Percentiles rank a stretch among this genome's conserved stretches.
These are phyloP conservation scores for Fusarium nanum DNA, from an alignment of 2,329 filamentous ascomycete genomes.

Conservation along the genomic window DNA sequence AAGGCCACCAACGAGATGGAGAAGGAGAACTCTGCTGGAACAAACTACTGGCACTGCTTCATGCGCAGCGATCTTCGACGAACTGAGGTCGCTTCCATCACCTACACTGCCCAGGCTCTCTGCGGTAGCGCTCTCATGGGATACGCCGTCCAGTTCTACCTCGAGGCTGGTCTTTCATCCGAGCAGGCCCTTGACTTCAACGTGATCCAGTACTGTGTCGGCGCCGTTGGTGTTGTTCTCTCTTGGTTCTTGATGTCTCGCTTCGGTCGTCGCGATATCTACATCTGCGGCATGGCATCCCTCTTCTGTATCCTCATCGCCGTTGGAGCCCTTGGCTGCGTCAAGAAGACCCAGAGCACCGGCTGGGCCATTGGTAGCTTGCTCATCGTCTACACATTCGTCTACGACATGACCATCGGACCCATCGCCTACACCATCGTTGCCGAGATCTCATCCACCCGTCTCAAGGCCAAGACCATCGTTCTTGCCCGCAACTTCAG, in stretches of 20 bases:
- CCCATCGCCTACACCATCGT: conserved; percentile 86
- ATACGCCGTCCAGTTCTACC: conserved; percentile 19
- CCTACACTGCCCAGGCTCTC: conserved; percentile 14
- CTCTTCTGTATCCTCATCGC: conserved; percentile 12
- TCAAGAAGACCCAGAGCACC: conserved; percentile 54
- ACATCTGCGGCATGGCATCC: conserved; percentile 4
- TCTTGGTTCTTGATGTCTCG: conserved; percentile 25
- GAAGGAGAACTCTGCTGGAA: conserved; percentile 26
- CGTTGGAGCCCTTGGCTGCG: conserved; percentile 52
- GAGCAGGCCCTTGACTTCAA: conserved; percentile 19
- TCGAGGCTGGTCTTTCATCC: conserved; percentile 7
- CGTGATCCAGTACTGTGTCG: conserved; percentile 21
- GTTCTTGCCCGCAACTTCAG: conserved; percentile 59
- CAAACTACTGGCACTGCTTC: conserved; percentile 29
- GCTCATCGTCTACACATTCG: conserved; percentile 56
- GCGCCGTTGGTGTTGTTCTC: conserved; percentile 7
- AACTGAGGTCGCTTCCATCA: conserved; percentile 16
- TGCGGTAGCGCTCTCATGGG: conserved; percentile 24
- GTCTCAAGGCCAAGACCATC: conserved; percentile 59
- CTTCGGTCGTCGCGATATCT: conserved; percentile 17
- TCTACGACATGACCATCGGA: conserved; percentile 54
- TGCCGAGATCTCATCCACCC: conserved; percentile 61
- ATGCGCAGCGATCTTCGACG: conserved; percentile 24
- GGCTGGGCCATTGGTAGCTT: conserved; percentile 60
- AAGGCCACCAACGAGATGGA: conserved; percentile 26